Evolutionary conservation across 164 flowering plant genomes (phyloP), one percentile per base, ranked within the genome.

Genomic region (Nelumbo lutea): DNA sequence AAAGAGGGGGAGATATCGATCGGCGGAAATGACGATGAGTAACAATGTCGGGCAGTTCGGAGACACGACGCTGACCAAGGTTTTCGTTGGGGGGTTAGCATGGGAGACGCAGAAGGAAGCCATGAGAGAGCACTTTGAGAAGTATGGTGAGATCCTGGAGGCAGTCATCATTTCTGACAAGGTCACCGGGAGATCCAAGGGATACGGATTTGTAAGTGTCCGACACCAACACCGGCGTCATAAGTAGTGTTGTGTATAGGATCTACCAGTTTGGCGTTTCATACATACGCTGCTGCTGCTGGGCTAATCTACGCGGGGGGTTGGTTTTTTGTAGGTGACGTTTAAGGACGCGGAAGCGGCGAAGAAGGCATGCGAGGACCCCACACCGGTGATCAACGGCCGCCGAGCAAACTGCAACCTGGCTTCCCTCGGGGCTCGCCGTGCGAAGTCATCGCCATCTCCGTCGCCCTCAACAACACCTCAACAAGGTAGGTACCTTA

Each of bases 81-180:
- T 95, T 42, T 95, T 95, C 61, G 97, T 95, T 0, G 98, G 98
- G 13, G 98, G 98, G 2, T 68, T 95, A 27, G 97, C 97, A 0
- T 95, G 98, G 98, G 98, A 95, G 75, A 91, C 98, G 41, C 97
- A 90, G 3, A 87, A 78, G 72, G 97, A 95, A 41, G 82, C 84
- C 64, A 68, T 94, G 85, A 79, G 83, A 67, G 86, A 85, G 13
- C 89, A 95, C 67, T 95, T 91, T 68, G 86, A 87, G 50, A 79
- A 88, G 86, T 95, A 75, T 65, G 98, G 98, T 9, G 93, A 95
- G 76, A 91, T 95, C 79, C 68, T 90, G 61, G 98, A 95, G 62
- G 98, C 98, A 14, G 98, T 95, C 45, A 88, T 95, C 75, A 95
- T 95, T 77, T 82, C 85, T 51, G 98, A 95, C 47, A 91, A 92